Base-by-base conservation (phyloP, 1,139 yeast genomes). In the Zygosaccharomyces sapae region DNA sequence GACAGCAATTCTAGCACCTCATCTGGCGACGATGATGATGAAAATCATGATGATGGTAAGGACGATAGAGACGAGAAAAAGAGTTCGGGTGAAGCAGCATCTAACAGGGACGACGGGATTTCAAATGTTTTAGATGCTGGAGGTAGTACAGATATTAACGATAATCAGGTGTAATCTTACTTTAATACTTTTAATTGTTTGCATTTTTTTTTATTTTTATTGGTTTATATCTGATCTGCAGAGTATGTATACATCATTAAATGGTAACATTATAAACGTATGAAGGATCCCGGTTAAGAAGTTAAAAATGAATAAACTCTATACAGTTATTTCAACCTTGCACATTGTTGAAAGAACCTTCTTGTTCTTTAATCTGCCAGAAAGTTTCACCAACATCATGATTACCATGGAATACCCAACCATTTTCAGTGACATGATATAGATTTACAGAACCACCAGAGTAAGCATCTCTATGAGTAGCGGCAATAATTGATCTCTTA, bases 381-480 rank as follows among this genome's bases (percentile, higher is more conserved):
- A 92, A 87, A 50, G 86, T 76, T 44, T 86, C 83, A 52, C 95
- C 96, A 53, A 89, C 96, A 66, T 90, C 90, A 70, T 83, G 84
- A 70, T 92, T 90, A 54, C 98, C 98, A 64, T 92, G 97, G 72
- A 80, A 92, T 35, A 79, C 77, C 98, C 98, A 94, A 44, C 98
- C 98, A 45, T 79, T 69, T 70, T 88, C 96, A 38, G 94, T 85
- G 50, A 92, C 92, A 65, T 92, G 98, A 68, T 84, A 92, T 62
- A 92, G 74, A 68, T 92, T 92, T 55, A 90, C 81, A 1, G 96
- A 86, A 61, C 98, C 98, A 76, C 98, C 98, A 47, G 97, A 89
- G 72, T 76, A 94, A 9, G 98, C 98, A 70, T 92, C 98, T 76
- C 98, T 84, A 67, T 92, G 98, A 33, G 97, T 86, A 45, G 98